Percentiles rank a stretch among this genome's conserved stretches.
phyloP scores from a whole-genome alignment of 2,329 filamentous ascomycete genomes.

The Talaromyces sp. region DNA sequence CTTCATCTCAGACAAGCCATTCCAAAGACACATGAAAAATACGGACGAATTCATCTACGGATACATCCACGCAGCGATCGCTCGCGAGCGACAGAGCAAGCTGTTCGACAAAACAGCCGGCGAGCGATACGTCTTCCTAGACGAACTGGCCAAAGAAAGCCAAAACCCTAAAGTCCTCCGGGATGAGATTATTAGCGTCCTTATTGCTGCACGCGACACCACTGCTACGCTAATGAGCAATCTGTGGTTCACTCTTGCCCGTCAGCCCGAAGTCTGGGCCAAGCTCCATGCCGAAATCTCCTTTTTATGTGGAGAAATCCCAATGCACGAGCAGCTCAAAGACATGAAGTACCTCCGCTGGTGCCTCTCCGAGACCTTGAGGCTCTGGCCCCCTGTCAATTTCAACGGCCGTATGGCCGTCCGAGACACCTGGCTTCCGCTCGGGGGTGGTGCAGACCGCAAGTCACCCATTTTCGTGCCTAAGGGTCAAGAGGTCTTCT shows the following conservation, averaged over 20 bases:
- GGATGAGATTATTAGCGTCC: slow-evolving; percentile 47
- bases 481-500: slow-evolving; percentile 20
- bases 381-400: slow-evolving; percentile 31
- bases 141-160: slow-evolving; percentile 43
- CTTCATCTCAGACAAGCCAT: background rate
- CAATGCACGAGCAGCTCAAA: background rate
- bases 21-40: background rate
- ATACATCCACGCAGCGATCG: background rate
- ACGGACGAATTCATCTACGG: background rate
- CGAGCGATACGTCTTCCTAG: slow-evolving; percentile 43
- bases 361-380: background rate
- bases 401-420: slow-evolving; percentile 26
- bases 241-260: slow-evolving; percentile 37
- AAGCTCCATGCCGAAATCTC: background rate
- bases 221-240: slow-evolving; percentile 36
- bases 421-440: slow-evolving; percentile 25
- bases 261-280: slow-evolving; percentile 17
- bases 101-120: slow-evolving; percentile 17
- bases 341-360: background rate
- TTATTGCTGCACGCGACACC: slow-evolving; percentile 51
- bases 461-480: slow-evolving; percentile 28
- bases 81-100: slow-evolving; percentile 12
- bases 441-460: slow-evolving; percentile 53
- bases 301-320: background rate
- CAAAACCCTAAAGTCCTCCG: slow-evolving; percentile 45